Evolutionary conservation across 441 rosid species (phyloP).

Genomic region (Erodium trifolium): DNA sequence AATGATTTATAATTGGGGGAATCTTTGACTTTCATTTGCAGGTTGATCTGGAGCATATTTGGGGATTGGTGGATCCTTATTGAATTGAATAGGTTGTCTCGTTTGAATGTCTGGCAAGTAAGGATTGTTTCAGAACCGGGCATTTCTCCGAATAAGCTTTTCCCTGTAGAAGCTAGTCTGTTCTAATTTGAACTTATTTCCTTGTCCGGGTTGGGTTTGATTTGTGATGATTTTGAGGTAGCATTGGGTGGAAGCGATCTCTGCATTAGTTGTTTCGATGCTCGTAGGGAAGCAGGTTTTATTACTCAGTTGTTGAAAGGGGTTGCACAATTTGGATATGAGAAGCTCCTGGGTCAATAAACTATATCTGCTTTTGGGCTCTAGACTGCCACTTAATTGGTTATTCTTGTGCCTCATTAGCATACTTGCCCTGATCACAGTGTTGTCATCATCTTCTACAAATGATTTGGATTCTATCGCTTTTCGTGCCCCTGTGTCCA

Average conservation of each 20-base stretch:
- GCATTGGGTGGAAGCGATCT: constrained; percentile 7
- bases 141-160: not conserved
- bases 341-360: constrained; percentile 73
- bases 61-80: constrained; percentile 1
- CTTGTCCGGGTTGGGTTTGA: constrained; percentile 1
- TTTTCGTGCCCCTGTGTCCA: constrained; percentile 33
- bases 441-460: constrained; percentile 61
- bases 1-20: not conserved
- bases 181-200: not conserved
- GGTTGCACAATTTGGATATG: constrained; percentile 48
- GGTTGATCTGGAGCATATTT: constrained; percentile 8
- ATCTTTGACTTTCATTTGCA: constrained; percentile 4
- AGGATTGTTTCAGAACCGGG: constrained; percentile 1
- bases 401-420: constrained; percentile 55
- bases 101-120: constrained; percentile 3
- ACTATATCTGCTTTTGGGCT: constrained; percentile 50
- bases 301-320: not conserved
- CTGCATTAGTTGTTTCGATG: constrained; percentile 17
- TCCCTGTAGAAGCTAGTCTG: not conserved
- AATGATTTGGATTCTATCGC: constrained; percentile 43
- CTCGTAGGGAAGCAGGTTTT: constrained; percentile 7
- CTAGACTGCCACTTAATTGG: constrained; percentile 57
- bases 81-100: constrained; percentile 1
- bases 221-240: constrained; percentile 15
- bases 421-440: constrained; percentile 54